Conservation (phyloP, 1,284 basidiomycete species). For the Neonothopanus nambi region DNA sequence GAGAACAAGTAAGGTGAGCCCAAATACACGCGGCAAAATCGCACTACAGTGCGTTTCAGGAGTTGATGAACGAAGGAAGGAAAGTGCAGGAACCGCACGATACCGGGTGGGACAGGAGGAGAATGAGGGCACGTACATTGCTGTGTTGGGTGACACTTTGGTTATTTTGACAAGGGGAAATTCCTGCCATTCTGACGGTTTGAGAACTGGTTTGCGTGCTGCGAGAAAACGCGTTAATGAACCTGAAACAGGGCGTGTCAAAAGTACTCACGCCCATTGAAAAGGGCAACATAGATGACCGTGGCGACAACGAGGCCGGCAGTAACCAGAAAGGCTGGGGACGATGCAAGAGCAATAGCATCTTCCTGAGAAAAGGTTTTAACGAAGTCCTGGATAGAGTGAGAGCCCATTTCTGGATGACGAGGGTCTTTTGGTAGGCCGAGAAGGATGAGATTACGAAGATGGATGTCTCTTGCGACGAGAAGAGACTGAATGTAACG, state of each 20-base stretch:
- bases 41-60: no score
- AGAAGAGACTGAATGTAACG: conserved; percentile 46
- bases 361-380: conserved; percentile 21
- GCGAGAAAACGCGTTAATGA: conserved; percentile 12
- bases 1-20: conserved; percentile 7
- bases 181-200: conserved; percentile 77
- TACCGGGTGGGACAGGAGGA: no score
- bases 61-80: no score
- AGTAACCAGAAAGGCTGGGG: conserved; percentile 39
- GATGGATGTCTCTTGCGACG: conserved; percentile 53
- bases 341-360: conserved; percentile 40
- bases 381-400: conserved; percentile 23
- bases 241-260: conserved; percentile 1
- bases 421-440: conserved; percentile 44
- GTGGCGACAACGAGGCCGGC: conserved; percentile 37
- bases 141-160: conserved; percentile 92
- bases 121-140: conserved; percentile 84
- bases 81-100: no score
- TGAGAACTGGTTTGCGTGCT: conserved; percentile 69
- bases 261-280: conserved; percentile 32
- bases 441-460: conserved; percentile 61
- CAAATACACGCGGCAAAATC: no score
- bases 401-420: conserved; percentile 23
- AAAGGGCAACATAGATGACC: conserved; percentile 33
- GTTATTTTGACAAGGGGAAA: conserved; percentile 85